Percentiles rank a stretch among this genome's conserved stretches.
Conservation (phyloP, 1,284 basidiomycete genomes). For the Ceratobasidium sp. region DNA sequence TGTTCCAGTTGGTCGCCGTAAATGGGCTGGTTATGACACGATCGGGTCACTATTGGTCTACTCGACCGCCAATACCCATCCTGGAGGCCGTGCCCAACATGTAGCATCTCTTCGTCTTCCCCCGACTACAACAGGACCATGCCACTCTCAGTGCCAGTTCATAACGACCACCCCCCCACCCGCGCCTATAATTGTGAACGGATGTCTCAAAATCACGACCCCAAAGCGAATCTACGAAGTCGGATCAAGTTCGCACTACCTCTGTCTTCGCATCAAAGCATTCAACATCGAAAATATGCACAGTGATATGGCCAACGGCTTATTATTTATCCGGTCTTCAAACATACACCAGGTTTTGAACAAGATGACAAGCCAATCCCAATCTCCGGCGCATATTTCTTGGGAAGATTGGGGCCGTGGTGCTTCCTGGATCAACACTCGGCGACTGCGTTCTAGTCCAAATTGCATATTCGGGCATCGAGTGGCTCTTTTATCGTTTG, state of each 20-base stretch:
- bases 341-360: neutral
- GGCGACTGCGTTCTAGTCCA: neutral
- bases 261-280: slow-evolving; percentile 10
- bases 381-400: neutral
- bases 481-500: neutral
- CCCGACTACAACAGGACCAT: neutral
- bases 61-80: neutral
- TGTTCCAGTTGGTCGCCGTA: neutral
- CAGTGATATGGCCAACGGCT: neutral
- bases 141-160: slow-evolving; percentile 10
- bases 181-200: neutral
- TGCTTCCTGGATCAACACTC: slow-evolving; percentile 17
- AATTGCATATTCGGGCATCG: slow-evolving; percentile 11
- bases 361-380: neutral
- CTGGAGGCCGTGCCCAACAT: slow-evolving; percentile 4
- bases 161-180: neutral
- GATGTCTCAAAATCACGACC: neutral
- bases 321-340: slow-evolving; percentile 2
- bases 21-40: neutral
- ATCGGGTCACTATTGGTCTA: slow-evolving; percentile 28
- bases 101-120: slow-evolving; percentile 28
- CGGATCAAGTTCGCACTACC: slow-evolving; percentile 1
- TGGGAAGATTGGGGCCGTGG: slow-evolving; percentile 25
- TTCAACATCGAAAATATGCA: slow-evolving; percentile 9
- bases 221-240: slow-evolving; percentile 34